A percentile compares a stretch with the other conserved stretches of the same genome.
phyloP scores from a whole-genome alignment of 2,329 filamentous ascomycete genomes.

The Aspergillus ochraceoroseus region DNA sequence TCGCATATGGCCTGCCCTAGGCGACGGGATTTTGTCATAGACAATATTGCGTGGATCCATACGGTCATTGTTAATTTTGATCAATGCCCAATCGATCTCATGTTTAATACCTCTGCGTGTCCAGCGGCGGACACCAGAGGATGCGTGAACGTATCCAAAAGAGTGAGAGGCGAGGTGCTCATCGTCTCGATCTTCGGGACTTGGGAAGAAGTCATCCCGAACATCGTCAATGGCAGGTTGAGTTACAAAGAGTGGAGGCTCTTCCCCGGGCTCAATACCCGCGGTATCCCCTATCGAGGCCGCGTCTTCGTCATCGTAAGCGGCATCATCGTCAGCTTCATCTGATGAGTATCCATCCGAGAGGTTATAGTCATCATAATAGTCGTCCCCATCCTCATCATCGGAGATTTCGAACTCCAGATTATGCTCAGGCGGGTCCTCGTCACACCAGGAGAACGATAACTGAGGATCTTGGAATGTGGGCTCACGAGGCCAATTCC shows the following conservation, averaged over 20 bases:
- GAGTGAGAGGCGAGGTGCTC: conserved; percentile 79
- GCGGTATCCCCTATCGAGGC: conserved; percentile 66
- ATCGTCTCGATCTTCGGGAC: conserved; percentile 67
- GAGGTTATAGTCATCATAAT: conserved; percentile 43
- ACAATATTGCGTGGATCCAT: conserved; percentile 69
- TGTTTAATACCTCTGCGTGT: conserved; percentile 67
- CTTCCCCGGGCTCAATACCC: conserved; percentile 68
- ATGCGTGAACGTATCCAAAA: conserved; percentile 80
- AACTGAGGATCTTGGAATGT: conserved; percentile 29
- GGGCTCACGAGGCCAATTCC: conserved; percentile 32
- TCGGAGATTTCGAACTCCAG: conserved; percentile 52
- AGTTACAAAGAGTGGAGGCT: conserved; percentile 74
- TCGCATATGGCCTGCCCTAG: conserved; percentile 32
- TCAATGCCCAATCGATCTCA: conserved; percentile 93
- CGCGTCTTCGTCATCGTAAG: conserved; percentile 54
- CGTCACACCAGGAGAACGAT: conserved; percentile 38
- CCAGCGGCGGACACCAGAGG: conserved; percentile 78
- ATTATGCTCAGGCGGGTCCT: conserved; percentile 36
- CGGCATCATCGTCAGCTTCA: conserved; percentile 49
- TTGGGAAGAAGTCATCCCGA: conserved; percentile 74
- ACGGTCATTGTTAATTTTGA: conserved; percentile 69
- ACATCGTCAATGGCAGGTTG: conserved; percentile 89
- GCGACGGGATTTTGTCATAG: conserved; percentile 24
- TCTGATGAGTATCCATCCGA: conserved; percentile 50
- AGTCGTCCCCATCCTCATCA: conserved; percentile 47